Evolutionary conservation across 2,329 filamentous ascomycete species (phyloP).

Genomic region (Fusarium incarnatum): DNA sequence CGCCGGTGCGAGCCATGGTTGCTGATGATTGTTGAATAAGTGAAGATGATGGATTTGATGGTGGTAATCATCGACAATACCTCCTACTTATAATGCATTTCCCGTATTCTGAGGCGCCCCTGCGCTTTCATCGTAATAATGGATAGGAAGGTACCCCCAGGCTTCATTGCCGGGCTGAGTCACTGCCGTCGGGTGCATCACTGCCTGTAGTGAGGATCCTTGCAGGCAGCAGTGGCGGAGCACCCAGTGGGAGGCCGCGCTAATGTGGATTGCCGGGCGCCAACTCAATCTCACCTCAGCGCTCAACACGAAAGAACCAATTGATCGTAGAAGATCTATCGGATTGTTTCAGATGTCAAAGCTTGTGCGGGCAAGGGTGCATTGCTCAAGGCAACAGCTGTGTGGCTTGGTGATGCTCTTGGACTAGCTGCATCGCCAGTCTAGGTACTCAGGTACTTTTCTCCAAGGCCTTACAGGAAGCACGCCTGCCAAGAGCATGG

Average conservation of each 20-base stretch:
- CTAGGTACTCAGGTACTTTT: not conserved
- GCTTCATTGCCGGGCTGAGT: constrained; percentile 27
- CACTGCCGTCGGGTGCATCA: constrained; percentile 1
- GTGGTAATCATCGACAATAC: rapidly evolving
- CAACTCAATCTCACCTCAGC: constrained; percentile 36
- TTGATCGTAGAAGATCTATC: not conserved
- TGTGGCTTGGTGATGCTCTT: not conserved
- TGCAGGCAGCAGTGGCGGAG: constrained; percentile 32
- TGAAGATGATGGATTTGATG: not conserved
- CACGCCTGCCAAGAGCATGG: not conserved
- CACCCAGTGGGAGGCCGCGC: not conserved
- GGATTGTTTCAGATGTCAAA: not conserved
- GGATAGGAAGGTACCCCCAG: not conserved
- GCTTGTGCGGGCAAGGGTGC: not conserved
- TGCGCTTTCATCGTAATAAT: not conserved
- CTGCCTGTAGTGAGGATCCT: not conserved
- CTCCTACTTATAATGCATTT: constrained; percentile 2
- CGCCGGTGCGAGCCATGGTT: constrained; percentile 36
- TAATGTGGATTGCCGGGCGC: not conserved
- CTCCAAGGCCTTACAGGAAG: not conserved
- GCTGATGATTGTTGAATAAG: not conserved
- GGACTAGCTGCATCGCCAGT: not conserved
- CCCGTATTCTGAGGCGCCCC: not conserved
- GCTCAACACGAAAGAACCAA: not conserved
- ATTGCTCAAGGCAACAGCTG: constrained; percentile 17